Base-by-base conservation (phyloP, 768 basidiomycete species). In the Pleurotus eryngii region DNA sequence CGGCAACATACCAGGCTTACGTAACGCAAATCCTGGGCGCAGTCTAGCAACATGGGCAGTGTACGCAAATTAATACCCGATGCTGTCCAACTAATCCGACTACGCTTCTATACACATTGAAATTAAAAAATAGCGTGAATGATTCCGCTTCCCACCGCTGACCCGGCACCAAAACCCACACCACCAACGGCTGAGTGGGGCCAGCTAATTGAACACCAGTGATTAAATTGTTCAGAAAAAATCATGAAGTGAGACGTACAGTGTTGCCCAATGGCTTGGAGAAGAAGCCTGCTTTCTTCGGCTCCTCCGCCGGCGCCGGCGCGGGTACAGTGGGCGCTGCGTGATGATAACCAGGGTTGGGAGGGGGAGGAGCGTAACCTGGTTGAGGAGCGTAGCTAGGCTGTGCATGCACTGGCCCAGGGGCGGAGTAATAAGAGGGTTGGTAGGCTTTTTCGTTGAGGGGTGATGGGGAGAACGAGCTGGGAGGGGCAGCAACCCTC, bases 101-200 rank as follows among this genome's bases (percentile, higher is more conserved):
- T 35, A 35, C 9, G 17, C 24, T 39, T 17, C 9, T 40, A 40
- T 37, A 14, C 12, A 18, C 24, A 48, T 48, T 20, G 17, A 27
- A 24, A 35, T 63, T 68, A 83, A 66, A 82, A 81, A 39, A 81
- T 72, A n/a, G 76, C 65, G 60, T 80, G 73, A 60, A 83, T 67
- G 22, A 82, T 64, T 12, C 71, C 77, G 49, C 74, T 69, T 24
- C 75, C 76, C 46, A 81, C 61, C 18, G 77, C 77, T 59, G 75
- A 74, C 15, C 87, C 87, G 61, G 86, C 88, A 58, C 89, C 87
- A 63, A 90, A 89, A 1, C 89, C 89, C 50, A 82, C 78, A 63
- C 89, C 89, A 37, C 88, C 88, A 7, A 70, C 82, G 15, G 83
- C 81, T 47, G 81, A 78, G 50, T 81, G 73, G 5, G 5, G 81